Conservation (phyloP, 1,284 basidiomycete genomes). For the Thecaphora thlaspeos region DNA sequence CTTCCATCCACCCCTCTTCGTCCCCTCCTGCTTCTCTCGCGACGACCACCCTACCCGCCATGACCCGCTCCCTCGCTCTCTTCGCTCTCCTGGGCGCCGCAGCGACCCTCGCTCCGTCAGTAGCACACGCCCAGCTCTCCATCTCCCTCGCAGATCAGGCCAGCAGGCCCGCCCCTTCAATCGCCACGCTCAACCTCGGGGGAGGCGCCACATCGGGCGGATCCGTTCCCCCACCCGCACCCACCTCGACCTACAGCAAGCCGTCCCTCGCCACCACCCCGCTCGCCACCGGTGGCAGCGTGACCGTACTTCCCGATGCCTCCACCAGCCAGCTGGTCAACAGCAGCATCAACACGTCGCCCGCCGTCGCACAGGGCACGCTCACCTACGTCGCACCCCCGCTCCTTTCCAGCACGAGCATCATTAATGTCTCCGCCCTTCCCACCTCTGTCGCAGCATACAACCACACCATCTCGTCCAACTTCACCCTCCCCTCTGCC, state of each 20-base stretch:
- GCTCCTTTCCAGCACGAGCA: constrained; percentile 10
- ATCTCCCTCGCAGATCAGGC: not conserved
- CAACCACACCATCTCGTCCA: constrained; percentile 29
- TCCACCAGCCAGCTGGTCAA: constrained; percentile 1
- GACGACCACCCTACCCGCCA: constrained; percentile 12
- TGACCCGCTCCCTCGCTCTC: constrained; percentile 21
- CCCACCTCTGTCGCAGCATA: constrained; percentile 16
- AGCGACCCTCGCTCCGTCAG: constrained; percentile 1
- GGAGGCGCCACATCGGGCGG: constrained; percentile 2
- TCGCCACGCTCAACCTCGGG: constrained; percentile 11
- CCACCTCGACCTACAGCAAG: too few species aligned
- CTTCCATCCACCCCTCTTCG: constrained; percentile 1
- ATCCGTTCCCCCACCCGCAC: too few species aligned
- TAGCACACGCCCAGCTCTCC: constrained; percentile 10
- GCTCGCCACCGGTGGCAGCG: not conserved
- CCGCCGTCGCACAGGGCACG: constrained; percentile 26
- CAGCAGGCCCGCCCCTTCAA: too few species aligned
- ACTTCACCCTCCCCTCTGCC: constrained; percentile 37
- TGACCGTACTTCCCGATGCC: not conserved
- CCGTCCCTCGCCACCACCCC: not conserved
- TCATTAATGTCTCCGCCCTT: constrained; percentile 22
- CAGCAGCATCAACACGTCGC: constrained; percentile 11
- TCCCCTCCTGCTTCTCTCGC: not conserved
- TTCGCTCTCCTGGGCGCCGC: constrained; percentile 20
- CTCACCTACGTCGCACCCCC: constrained; percentile 26